Conservation (phyloP, 345 rosid genomes). For the Boechera divaricarpa region DNA sequence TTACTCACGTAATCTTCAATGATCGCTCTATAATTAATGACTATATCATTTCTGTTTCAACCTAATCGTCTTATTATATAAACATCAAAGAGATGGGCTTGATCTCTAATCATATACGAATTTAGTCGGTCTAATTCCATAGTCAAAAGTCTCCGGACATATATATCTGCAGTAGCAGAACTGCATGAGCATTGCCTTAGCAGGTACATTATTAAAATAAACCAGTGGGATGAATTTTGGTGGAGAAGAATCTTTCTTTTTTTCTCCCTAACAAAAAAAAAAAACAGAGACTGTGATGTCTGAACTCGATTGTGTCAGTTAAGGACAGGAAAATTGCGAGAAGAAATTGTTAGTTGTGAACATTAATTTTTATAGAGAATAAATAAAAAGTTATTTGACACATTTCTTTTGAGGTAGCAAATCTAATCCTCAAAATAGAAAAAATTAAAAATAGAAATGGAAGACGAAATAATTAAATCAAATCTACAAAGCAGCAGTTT, state of each 20-base stretch:
- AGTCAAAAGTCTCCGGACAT: conserved; percentile 33
- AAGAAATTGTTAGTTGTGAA: conserved; percentile 23
- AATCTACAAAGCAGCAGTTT: neutral
- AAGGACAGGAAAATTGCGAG: conserved; percentile 14
- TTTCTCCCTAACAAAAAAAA: neutral
- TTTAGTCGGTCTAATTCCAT: neutral
- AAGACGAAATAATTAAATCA: neutral
- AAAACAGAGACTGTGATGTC: conserved; percentile 33
- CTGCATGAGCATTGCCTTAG: conserved; percentile 18
- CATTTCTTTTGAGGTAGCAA: conserved; percentile 2
- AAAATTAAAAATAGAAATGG: neutral
- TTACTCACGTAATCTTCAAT: conserved; percentile 6
- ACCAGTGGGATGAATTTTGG: conserved; percentile 4
- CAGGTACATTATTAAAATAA: conserved; percentile 12
- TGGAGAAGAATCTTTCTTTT: conserved; percentile 26
- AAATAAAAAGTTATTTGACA: neutral
- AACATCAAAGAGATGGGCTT: conserved; percentile 15
- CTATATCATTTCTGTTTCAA: conserved; percentile 11
- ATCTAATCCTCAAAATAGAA: neutral
- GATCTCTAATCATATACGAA: conserved; percentile 12
- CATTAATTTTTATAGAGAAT: conserved; percentile 2
- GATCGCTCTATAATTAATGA: neutral
- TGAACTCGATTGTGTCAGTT: conserved; percentile 39
- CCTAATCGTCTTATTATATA: conserved; percentile 26
- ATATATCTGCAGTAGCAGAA: conserved; percentile 22